phyloP scores from a whole-genome alignment of 179 eudicot genomes.

The Beta macrorhiza region DNA sequence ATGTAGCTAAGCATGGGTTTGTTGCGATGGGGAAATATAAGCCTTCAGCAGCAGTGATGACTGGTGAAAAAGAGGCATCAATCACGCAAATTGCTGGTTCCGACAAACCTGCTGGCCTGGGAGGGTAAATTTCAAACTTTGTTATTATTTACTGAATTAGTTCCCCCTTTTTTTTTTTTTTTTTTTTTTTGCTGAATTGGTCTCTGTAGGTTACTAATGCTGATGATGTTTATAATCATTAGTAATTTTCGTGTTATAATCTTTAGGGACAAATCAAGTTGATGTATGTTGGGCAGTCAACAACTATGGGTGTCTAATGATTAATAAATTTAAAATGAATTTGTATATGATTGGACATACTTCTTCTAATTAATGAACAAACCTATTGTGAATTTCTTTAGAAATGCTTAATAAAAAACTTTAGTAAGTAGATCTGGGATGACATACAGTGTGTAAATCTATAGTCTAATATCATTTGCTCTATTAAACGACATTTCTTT shows the following conservation, averaged over 20 bases:
- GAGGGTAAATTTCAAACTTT: constrained; percentile 51
- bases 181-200: too few species aligned
- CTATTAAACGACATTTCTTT: too few species aligned
- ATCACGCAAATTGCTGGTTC: constrained; percentile 27
- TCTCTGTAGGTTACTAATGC: too few species aligned
- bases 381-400: not conserved
- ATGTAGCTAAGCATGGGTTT: constrained; percentile 86
- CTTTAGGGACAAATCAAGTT: too few species aligned
- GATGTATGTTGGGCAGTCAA: too few species aligned
- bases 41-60: constrained; percentile 25
- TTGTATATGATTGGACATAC: not conserved
- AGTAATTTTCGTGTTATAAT: not conserved
- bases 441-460: not conserved
- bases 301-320: too few species aligned
- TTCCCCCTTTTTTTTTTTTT: too few species aligned
- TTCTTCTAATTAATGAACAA: not conserved
- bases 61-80: constrained; percentile 40
- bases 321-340: not conserved
- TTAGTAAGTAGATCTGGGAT: not conserved
- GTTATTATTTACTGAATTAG: not conserved
- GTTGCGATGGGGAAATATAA: constrained; percentile 56
- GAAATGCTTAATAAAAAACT: not conserved
- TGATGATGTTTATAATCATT: too few species aligned
- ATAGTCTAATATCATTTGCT: too few species aligned
- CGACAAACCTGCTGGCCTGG: constrained; percentile 64